Evolutionary conservation across 805 yeast species (phyloP), one percentile per base, ranked within the genome.

Genomic region (Suhomyces sp.): DNA sequence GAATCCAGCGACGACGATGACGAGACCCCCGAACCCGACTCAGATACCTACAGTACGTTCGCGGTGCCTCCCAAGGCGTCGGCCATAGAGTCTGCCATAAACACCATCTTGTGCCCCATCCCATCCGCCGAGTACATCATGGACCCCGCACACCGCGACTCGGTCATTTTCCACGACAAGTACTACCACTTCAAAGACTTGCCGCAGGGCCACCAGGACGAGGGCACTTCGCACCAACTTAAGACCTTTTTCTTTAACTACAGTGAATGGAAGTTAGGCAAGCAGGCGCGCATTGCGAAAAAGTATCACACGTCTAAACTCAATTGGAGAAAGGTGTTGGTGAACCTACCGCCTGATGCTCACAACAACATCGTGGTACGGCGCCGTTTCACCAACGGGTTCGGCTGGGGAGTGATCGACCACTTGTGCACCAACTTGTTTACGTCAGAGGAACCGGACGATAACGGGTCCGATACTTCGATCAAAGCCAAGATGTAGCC

Each of bases 351-450:
- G 0, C 78, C 79, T 1, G 80, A 76, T 60, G 78, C 80, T 2
- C 80, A 76, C 58, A 76, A 74, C 57, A 76, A 75, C 54, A 76
- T 76, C 6, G 64, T 73, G 4, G 80, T 76, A 12, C 56, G 80
- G 46, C 63, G 80, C 49, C 55, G 77, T 33, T 76, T 76, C 59
- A 64, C 76, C 24, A 76, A 76, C 59, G 79, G 77, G 1, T 76
- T 71, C 55, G 80, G 80, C 8, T 76, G 80, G 80, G 78, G 78
- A 1, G 78, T 75, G 8, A 61, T 76, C 8, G 77, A 74, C 52
- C 79, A 76, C 56, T 58, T 76, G 44, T 67, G 71, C 44, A 65
- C 61, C 19, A 63, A 62, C 44, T 55, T 70, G 9, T 69, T 69
- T 50, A 57, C 40, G 17, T 47, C 38, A 10, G 15, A 15, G 6